Base-by-base conservation (phyloP, 805 yeast genomes). In the Lipomyces anomalus region DNA sequence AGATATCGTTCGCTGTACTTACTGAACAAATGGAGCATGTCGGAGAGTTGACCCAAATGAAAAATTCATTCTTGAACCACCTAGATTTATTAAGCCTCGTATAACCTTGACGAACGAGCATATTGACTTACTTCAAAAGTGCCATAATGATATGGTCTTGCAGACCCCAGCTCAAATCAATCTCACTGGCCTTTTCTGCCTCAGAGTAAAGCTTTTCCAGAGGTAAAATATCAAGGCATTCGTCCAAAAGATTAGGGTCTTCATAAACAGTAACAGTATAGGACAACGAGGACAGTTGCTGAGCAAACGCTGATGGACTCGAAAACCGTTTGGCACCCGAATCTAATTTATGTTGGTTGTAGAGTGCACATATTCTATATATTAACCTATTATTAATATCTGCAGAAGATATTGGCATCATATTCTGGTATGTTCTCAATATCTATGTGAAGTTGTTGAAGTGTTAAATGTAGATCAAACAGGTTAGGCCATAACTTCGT, bases 11-110 rank as follows among this genome's bases (percentile, higher is more conserved):
- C 35, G 22, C 37, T 17, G 11, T 18, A 44, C 53, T 35, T 35
- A 47, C 57, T n/a, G 68, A 71, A 61, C 95, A 84, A 0, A 42
- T 41, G 0, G 67, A 59, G 55, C 95, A 85, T 7, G 68, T 61
- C 0, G 92, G 87, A 30, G 72, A 72, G 57, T 83, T 82, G 6
- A 85, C 80, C 97, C 97, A 90, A 22, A 65, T 68, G 67, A 90
- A 90, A 67, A 85, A 88, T 34, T 77, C 81, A 33, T 79, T 69
- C 56, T 86, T 87, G 67, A 82, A 90, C 80, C 86, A 83, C 38
- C 70, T 48, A 16, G 4, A 5, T 40, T 18, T n/a, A 33, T 22
- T 13, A 22, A 11, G 16, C 35, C n/a, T 34, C 34, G 34, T 23
- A 23, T 6, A n/a, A 43, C 44, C 24, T 18, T 22, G 16, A 7